Evolutionary conservation across 2,329 filamentous ascomycete genomes (phyloP).

Genomic region (Curvularia eragrostidis): DNA sequence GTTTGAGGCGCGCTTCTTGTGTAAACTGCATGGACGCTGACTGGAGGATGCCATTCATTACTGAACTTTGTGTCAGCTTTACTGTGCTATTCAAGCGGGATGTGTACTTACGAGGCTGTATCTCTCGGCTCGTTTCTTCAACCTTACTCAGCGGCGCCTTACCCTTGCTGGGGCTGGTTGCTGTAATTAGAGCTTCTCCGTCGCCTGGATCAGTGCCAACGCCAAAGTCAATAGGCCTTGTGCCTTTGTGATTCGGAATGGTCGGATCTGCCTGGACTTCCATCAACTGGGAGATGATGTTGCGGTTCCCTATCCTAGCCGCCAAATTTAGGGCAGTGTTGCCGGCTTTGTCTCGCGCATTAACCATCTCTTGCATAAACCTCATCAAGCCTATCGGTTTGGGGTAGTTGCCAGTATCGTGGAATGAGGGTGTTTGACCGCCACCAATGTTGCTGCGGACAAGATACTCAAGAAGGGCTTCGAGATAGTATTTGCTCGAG

Average conservation of each 20-base stretch:
- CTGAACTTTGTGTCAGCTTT: slow-evolving; percentile 40
- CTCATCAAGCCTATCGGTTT: slow-evolving; percentile 84
- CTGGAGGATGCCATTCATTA: slow-evolving; percentile 82
- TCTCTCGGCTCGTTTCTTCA: slow-evolving; percentile 78
- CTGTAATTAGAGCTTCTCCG: slow-evolving; percentile 23
- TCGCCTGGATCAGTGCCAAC: slow-evolving; percentile 71
- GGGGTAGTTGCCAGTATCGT: slow-evolving; percentile 61
- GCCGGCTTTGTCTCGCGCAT: slow-evolving; percentile 89
- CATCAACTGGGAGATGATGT: slow-evolving; percentile 94
- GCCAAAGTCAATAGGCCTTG: slow-evolving; percentile 92
- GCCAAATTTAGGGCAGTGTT: slow-evolving; percentile 96
- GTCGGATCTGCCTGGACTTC: slow-evolving; percentile 95
- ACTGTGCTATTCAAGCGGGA: too few relatives aligned
- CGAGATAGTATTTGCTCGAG: slow-evolving; percentile 93
- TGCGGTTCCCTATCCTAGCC: slow-evolving; percentile 88
- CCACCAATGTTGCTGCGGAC: slow-evolving; percentile 70
- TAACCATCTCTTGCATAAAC: slow-evolving; percentile 97
- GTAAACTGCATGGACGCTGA: slow-evolving; percentile 82
- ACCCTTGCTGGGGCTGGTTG: slow-evolving; percentile 46
- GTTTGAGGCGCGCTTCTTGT: slow-evolving; percentile 80
- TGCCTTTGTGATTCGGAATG: slow-evolving; percentile 86
- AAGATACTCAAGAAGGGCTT: slow-evolving; percentile 92
- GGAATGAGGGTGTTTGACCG: slow-evolving; percentile 42
- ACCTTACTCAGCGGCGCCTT: slow-evolving; percentile 56
- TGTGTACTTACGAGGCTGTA: slow-evolving; percentile 73